Evolutionary conservation across 116 monocot genomes (phyloP).

Genomic region (Thalassia testudinum): DNA sequence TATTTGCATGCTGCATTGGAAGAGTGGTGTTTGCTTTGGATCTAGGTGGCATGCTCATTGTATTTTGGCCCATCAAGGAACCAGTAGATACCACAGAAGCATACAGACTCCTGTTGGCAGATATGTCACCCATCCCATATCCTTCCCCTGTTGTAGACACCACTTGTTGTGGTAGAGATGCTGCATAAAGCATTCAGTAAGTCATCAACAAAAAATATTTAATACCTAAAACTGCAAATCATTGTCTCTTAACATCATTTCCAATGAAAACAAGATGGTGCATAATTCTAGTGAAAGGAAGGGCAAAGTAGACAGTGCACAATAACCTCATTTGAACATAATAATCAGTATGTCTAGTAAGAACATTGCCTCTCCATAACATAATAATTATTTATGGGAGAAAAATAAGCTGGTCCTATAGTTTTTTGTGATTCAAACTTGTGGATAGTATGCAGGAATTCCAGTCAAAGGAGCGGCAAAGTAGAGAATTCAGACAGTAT

Average conservation of each 20-base stretch:
- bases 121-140: constrained; percentile 22
- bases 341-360: too few species aligned
- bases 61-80: constrained; percentile 25
- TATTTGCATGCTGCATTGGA: constrained; percentile 23
- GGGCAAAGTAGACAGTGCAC: too few species aligned
- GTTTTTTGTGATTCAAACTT: too few species aligned
- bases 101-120: constrained; percentile 35
- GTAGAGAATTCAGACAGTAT: too few species aligned
- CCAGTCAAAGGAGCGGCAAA: too few species aligned
- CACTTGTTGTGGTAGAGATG: constrained; percentile 33
- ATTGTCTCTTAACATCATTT: neutral
- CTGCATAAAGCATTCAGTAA: constrained; percentile 8
- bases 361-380: too few species aligned
- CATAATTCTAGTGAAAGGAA: neutral
- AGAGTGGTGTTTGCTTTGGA: constrained; percentile 27
- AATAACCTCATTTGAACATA: too few species aligned
- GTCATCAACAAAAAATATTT: neutral
- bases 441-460: too few species aligned
- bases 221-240: neutral
- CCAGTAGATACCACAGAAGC: constrained; percentile 18
- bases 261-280: neutral
- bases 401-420: too few species aligned
- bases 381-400: too few species aligned
- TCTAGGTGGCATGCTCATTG: constrained; percentile 30
- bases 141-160: constrained; percentile 33